Evolutionary conservation across 805 yeast species (phyloP), one percentile per base, ranked within the genome.

Genomic region (Kodamaea fukazawae): DNA sequence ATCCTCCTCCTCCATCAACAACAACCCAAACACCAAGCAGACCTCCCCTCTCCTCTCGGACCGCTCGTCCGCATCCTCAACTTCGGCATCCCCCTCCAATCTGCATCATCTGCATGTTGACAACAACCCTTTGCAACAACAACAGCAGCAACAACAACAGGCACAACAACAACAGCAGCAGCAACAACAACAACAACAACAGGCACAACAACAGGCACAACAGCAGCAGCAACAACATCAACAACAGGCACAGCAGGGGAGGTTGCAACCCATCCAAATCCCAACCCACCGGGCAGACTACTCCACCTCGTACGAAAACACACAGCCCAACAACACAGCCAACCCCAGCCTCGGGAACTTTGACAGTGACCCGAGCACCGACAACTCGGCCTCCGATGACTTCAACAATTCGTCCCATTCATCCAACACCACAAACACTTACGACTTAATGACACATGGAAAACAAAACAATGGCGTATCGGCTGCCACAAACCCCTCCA

Each of bases 31-130:
- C 20, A n/a, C 46, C 6, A 35, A 34, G 14, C 23, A 40, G 11
- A 37, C 53, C 23, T 56, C 50, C 33, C 59, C 55, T 41, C 44
- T 57, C 11, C 50, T 57, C 52, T 49, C 49, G 36, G 49, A 51
- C 30, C 52, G 42, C 28, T 32, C 39, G 25, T 14, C n/a, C n/a
- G n/a, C 45, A 9, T 33, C 32, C 29, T 27, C 38, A 11, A 37
- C 22, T 12, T 23, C 33, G 7, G 20, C 40, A 9, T 33, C 37
- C n/a, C 7, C 18, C 9, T 20, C 23, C 23, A 20, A 20, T 8
- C 23, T 20, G 23, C 30, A 12, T 27, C 30, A 27, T 27, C 30
- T 27, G 15, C 30, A 27, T 12, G 15, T 27, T 13, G 15, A 27
- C 30, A 27, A 12, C 15, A 27, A 27, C 15, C 30, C 30, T 13